Base-by-base conservation (phyloP, 768 basidiomycete species). In the Rubroboletus pulcherrimus region DNA sequence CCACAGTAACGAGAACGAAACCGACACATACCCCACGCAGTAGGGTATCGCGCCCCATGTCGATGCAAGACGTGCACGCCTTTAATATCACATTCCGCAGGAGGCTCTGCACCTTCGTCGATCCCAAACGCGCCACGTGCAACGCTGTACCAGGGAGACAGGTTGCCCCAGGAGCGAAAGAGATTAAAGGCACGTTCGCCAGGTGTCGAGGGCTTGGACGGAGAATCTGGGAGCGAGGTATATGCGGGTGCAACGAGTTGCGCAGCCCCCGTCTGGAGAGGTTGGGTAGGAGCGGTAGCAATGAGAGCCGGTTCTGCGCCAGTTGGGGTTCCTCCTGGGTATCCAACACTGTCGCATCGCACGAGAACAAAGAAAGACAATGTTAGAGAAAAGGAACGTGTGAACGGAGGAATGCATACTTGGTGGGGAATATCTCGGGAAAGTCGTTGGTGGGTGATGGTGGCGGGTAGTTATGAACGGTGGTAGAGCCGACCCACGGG, bases 131-230 rank as follows among this genome's bases (percentile, higher is more conserved):
- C 74, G 12, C 77, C 79, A 41, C 74, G 75, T 17, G 77, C 75
- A 19, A 90, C 84, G 59, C 86, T 89, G 68, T 86, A 93, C 91
- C 91, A 93, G 11, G 91, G 91, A 1, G 87, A 86, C 40, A 91
- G 69, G 64, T 92, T 93, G 1, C 91, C 91, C 91, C 91, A 93
- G 41, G 82, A 80, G 66, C 77, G 81, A 71, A 92, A 83, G 42
- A 93, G 63, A 64, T 87, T 81, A 60, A 90, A 92, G 10, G 74
- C 54, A 35, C 69, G 69, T 17, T 73, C 69, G 4, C 11, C 19
- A n/a, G 61, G 46, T 44, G 54, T 53, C 24, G 48, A 12, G 2
- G 49, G 45, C 2, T 46, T 39, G 37, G 53, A 51, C 5, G 44
- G 5, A 35, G 51, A 39, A 41, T 69, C 64, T 19, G 62, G 62